Evolutionary conservation across 2,329 filamentous ascomycete species (phyloP).

Genomic region (Fusarium nisikadoi): DNA sequence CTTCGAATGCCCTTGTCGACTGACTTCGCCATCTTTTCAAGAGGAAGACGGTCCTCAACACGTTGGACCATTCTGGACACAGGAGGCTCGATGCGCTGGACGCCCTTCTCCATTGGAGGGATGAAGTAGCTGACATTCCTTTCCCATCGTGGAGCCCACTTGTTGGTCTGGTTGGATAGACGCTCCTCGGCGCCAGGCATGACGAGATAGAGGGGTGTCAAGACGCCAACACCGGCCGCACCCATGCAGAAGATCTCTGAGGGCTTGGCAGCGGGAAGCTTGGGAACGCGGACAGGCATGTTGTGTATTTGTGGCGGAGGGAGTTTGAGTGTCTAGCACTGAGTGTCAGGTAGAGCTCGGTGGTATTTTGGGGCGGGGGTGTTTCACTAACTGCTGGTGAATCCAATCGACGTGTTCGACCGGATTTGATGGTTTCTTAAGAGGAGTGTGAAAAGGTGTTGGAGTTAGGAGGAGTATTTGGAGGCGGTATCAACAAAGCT

Average conservation of each 20-base stretch:
- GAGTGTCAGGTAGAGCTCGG: not conserved
- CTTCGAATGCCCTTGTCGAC: constrained; percentile 60
- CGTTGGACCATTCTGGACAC: constrained; percentile 57
- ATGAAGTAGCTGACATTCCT: constrained; percentile 65
- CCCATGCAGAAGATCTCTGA: constrained; percentile 65
- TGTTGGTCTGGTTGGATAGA: constrained; percentile 63
- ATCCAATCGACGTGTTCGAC: constrained; percentile 6
- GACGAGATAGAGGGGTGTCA: constrained; percentile 68
- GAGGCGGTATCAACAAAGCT: not conserved
- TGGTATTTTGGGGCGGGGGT: not conserved
- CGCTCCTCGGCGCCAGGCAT: constrained; percentile 66
- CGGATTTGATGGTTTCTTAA: not conserved
- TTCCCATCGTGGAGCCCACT: constrained; percentile 71
- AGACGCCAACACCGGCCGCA: constrained; percentile 62
- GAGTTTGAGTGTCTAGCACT: not conserved
- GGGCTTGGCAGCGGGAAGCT: constrained; percentile 60
- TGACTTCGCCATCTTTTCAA: constrained; percentile 61
- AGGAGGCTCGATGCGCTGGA: constrained; percentile 61
- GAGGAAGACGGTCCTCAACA: constrained; percentile 59
- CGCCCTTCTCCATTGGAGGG: constrained; percentile 57
- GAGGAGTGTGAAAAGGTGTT: not conserved
- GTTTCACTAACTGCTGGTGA: constrained; percentile 23
- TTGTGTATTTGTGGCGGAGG: constrained; percentile 39
- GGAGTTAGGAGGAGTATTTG: not conserved
- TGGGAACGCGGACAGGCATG: constrained; percentile 60